Conservation (phyloP, 148 eudicot species). For the Euryodendron excelsum region DNA sequence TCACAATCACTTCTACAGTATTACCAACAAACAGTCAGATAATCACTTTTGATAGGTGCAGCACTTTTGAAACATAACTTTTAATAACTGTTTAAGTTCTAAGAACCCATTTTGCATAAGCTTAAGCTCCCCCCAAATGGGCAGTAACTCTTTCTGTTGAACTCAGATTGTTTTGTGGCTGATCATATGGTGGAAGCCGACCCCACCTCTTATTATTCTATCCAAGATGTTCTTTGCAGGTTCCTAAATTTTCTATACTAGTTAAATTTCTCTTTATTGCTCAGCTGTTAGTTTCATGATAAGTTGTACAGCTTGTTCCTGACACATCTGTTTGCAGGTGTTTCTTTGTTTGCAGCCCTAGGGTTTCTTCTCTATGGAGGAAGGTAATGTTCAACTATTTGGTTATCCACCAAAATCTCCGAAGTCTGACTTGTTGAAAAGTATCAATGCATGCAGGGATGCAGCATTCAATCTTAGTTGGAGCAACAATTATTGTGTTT, state of each 20-base stretch:
- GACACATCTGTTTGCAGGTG: slow-evolving; percentile 48
- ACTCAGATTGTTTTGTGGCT: slow-evolving; percentile 77
- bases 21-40: not conserved
- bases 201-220: slow-evolving; percentile 52
- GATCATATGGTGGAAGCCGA: slow-evolving; percentile 91
- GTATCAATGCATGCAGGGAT: not conserved
- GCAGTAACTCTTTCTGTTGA: slow-evolving; percentile 5
- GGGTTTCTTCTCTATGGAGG: slow-evolving; percentile 97
- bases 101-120: not conserved
- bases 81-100: no score
- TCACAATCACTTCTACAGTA: not conserved
- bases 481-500: no score
- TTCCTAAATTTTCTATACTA: slow-evolving; percentile 23
- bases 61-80: not conserved
- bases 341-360: slow-evolving; percentile 85
- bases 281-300: slow-evolving; percentile 2
- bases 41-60: not conserved
- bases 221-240: slow-evolving; percentile 98
- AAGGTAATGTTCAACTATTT: slow-evolving; percentile 46
- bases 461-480: not conserved
- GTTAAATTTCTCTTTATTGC: not conserved
- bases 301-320: slow-evolving; percentile 6
- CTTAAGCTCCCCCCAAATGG: not conserved
- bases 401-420: not conserved
- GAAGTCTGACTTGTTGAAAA: not conserved